A percentile compares a stretch with the other conserved stretches of the same genome.
Evolutionary conservation across 2,329 filamentous ascomycete genomes (phyloP).

Genomic region (Triangularia setosa): DNA sequence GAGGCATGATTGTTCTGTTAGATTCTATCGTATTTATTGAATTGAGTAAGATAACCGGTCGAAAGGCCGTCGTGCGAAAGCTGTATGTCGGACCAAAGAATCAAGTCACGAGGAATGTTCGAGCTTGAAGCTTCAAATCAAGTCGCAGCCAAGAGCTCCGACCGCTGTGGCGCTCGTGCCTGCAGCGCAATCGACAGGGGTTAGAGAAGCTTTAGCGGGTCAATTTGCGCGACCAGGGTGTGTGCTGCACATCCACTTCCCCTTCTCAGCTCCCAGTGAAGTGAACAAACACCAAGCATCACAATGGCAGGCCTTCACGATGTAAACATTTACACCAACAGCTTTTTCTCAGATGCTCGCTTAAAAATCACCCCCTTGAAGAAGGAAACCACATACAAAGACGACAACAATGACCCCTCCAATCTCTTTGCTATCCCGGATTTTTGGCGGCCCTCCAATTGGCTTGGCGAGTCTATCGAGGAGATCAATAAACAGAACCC

Average conservation of each 20-base stretch:
- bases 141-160: neutral
- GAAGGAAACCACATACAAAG: neutral
- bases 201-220: neutral
- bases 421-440: constrained; percentile 62
- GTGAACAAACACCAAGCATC: neutral
- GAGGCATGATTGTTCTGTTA: constrained; percentile 46
- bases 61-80: neutral
- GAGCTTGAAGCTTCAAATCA: neutral
- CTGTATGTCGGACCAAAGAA: neutral
- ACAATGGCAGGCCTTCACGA: neutral
- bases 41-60: neutral
- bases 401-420: constrained; percentile 41
- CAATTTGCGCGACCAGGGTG: neutral
- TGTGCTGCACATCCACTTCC: constrained; percentile 2
- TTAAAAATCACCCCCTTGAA: neutral
- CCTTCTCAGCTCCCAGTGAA: neutral
- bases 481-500: constrained; percentile 26
- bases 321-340: neutral
- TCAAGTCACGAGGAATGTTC: neutral
- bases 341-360: neutral
- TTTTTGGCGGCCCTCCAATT: constrained; percentile 54
- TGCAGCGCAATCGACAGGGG: neutral
- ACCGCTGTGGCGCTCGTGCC: neutral
- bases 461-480: constrained; percentile 35
- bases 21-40: neutral